phyloP scores from a whole-genome alignment of 768 basidiomycete species.

The Exidia glandulosa region DNA sequence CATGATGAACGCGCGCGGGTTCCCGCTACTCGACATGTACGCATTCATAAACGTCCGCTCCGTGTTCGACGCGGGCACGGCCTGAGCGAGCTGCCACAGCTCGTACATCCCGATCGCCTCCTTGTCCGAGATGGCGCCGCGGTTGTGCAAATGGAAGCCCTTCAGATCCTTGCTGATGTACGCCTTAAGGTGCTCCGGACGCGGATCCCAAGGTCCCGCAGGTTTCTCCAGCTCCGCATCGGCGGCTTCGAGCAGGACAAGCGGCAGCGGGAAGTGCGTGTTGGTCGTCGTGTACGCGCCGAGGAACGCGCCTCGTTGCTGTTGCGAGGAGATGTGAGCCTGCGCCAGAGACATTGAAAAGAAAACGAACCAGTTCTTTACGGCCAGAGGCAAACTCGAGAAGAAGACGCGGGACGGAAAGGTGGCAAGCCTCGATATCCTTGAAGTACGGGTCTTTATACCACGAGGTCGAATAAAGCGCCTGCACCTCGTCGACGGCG shows the following conservation, averaged over 20 bases:
- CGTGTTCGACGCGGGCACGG: conserved; percentile 27
- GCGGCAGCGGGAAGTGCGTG: conserved; percentile 42
- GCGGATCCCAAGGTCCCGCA: conserved; percentile 45
- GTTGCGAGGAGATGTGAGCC: not conserved
- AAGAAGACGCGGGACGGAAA: conserved; percentile 66
- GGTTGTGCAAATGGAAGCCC: conserved; percentile 29
- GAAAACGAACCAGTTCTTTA: conserved; percentile 47
- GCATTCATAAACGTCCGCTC: not conserved
- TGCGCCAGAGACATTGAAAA: not conserved
- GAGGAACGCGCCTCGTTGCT: conserved; percentile 64
- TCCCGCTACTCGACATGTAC: not conserved
- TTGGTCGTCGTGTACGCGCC: conserved; percentile 58
- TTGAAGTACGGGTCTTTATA: conserved; percentile 70
- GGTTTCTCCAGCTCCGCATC: conserved; percentile 30
- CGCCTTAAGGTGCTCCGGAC: conserved; percentile 33
- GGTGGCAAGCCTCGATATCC: conserved; percentile 59
- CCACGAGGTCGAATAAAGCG: conserved; percentile 50
- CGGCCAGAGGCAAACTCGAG: conserved; percentile 71
- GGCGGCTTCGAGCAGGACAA: conserved; percentile 58
- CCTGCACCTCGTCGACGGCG: conserved; percentile 83
- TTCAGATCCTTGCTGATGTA: conserved; percentile 50
- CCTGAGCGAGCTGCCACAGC: conserved; percentile 56
- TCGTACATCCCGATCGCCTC: conserved; percentile 74
- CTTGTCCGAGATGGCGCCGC: conserved; percentile 33
- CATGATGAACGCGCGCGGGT: not conserved